Evolutionary conservation across 2,329 filamentous ascomycete species (phyloP).

Genomic region (Sphaerulina populicola): DNA sequence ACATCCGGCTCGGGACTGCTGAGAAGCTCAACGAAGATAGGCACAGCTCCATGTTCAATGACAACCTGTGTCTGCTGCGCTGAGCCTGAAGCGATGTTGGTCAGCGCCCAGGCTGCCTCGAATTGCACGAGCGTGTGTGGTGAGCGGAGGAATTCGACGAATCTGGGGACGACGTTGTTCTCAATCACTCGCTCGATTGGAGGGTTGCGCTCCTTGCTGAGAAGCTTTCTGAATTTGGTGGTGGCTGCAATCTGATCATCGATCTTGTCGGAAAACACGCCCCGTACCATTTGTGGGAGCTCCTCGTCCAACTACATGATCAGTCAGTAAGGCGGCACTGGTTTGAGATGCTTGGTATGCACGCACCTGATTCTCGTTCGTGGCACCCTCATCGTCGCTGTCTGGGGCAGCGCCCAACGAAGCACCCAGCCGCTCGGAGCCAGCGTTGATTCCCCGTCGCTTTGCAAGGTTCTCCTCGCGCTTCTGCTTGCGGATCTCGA

Average conservation of each 20-base stretch:
- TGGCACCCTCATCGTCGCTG: conserved; percentile 92
- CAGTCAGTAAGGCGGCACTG: conserved; percentile 17
- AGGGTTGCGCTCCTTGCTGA: conserved; percentile 97
- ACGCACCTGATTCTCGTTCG: conserved; percentile 91
- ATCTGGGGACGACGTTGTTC: conserved; percentile 92
- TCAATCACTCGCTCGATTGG: conserved; percentile 99
- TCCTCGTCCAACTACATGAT: conserved; percentile 77
- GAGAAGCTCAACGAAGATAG: conserved; percentile 95
- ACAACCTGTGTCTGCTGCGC: conserved; percentile 97
- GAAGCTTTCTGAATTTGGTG: conserved; percentile 94
- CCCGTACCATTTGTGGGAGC: conserved; percentile 93
- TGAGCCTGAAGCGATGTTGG: conserved; percentile 97
- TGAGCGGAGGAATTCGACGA: conserved; percentile 95
- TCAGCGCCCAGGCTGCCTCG: conserved; percentile 96
- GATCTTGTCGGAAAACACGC: conserved; percentile 98
- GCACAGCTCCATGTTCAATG: conserved; percentile 94
- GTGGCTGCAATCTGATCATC: conserved; percentile 95
- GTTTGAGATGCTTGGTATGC: background rate
- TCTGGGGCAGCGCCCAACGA: conserved; percentile 82
- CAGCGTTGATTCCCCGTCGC: conserved; percentile 82
- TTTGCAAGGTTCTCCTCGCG: conserved; percentile 98
- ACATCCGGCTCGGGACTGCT: conserved; percentile 96
- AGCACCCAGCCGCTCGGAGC: conserved; percentile 65
- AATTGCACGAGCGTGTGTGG: conserved; percentile 98
- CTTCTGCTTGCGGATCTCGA: conserved; percentile 98